A percentile compares a stretch with the other conserved stretches of the same genome.
phyloP scores from a whole-genome alignment of 306 rosid genomes.

The Luffa acutangula region DNA sequence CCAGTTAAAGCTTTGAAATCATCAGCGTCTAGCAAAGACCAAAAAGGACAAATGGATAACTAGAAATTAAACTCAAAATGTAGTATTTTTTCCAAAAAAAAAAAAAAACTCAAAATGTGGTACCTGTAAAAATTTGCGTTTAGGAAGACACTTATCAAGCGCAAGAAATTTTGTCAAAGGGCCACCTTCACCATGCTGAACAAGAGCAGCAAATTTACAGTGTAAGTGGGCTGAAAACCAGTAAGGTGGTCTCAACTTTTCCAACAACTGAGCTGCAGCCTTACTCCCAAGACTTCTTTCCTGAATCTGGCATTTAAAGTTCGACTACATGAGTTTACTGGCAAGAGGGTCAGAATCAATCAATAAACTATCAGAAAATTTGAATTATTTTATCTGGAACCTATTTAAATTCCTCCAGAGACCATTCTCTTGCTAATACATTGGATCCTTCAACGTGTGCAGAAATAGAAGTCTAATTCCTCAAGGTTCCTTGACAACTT shows the following conservation, averaged over 20 bases:
- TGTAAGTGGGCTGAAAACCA: slow-evolving; percentile 98
- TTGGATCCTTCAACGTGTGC: neutral
- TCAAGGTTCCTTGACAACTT: neutral
- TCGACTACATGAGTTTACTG: neutral
- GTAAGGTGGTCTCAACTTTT: slow-evolving; percentile 66
- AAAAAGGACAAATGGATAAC: slow-evolving; percentile 6
- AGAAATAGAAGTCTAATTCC: neutral
- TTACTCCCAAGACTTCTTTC: slow-evolving; percentile 73
- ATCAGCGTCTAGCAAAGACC: slow-evolving; percentile 2
- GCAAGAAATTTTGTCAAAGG: slow-evolving; percentile 86
- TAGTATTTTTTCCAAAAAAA: no score
- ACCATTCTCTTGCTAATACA: neutral
- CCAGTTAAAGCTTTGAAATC: slow-evolving; percentile 9
- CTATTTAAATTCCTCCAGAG: neutral
- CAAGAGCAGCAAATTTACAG: slow-evolving; percentile 89
- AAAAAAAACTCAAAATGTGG: neutral
- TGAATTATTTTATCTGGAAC: neutral
- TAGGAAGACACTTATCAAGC: slow-evolving; percentile 79
- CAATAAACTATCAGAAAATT: neutral
- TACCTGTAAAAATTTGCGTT: slow-evolving; percentile 85
- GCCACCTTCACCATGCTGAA: slow-evolving; percentile 89
- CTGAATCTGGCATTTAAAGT: slow-evolving; percentile 44
- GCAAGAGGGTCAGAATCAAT: neutral
- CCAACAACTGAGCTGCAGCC: slow-evolving; percentile 72
- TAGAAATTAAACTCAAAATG: neutral